These are phyloP conservation scores for Salix suchowensis DNA, from an alignment of 345 rosid genomes.

Conservation along the genomic window DNA sequence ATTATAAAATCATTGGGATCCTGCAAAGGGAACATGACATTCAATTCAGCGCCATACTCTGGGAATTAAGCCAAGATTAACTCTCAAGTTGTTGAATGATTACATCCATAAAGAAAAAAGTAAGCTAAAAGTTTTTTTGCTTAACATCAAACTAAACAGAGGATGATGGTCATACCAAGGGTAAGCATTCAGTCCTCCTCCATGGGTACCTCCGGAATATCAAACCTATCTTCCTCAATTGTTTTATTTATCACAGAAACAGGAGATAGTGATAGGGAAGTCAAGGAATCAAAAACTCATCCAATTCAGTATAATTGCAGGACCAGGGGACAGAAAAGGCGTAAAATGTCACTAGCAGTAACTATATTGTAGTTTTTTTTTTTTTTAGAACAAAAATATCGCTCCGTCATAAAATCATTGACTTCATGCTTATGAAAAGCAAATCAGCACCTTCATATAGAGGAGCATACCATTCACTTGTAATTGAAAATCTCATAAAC, in stretches of 20 bases:
- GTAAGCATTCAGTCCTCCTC: constrained; percentile 65
- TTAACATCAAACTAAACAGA: neutral
- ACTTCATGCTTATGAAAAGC: neutral
- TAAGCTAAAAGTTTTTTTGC: no score
- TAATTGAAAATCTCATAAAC: neutral
- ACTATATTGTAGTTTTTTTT: no score
- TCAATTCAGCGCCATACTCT: neutral
- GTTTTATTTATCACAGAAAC: constrained; percentile 60
- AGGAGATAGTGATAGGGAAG: constrained; percentile 43
- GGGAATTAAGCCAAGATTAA: neutral
- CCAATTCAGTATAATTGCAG: neutral
- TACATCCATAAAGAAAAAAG: neutral
- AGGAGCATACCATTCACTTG: neutral
- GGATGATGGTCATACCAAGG: neutral
- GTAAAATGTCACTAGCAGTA: neutral
- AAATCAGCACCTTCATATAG: neutral
- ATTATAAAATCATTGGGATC: neutral
- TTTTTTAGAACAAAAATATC: no score
- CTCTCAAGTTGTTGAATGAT: neutral
- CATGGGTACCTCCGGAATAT: constrained; percentile 97
- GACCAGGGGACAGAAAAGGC: neutral
- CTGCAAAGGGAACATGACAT: neutral
- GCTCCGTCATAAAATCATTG: neutral
- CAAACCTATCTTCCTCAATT: constrained; percentile 82
- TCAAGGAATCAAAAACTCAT: constrained; percentile 48